phyloP scores from a whole-genome alignment of 257 asterid genomes.

The Ballota nigra region DNA sequence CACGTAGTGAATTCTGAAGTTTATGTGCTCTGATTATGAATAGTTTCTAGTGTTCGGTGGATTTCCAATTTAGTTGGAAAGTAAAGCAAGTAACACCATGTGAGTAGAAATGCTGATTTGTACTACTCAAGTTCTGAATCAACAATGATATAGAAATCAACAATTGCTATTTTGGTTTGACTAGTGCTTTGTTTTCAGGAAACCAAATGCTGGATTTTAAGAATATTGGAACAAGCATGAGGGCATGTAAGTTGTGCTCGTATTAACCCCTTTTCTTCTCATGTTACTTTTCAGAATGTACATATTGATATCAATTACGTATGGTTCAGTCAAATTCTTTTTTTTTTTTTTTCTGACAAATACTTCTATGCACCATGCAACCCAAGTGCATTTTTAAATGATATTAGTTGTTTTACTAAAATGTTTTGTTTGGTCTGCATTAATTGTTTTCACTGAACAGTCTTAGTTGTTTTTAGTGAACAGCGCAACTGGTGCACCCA shows the following conservation, averaged over 20 bases:
- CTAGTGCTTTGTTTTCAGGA: conserved; percentile 14
- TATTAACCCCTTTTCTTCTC: not conserved
- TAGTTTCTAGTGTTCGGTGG: not conserved
- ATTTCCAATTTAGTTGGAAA: not conserved
- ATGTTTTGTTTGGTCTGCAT: no score
- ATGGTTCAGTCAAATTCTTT: not conserved
- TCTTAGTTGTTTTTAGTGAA: no score
- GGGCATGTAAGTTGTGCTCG: conserved; percentile 9
- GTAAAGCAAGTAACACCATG: conserved; percentile 1
- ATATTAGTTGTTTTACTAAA: no score
- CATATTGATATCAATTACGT: not conserved
- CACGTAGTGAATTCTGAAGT: not conserved
- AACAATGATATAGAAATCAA: not conserved
- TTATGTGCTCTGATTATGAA: conserved; percentile 12
- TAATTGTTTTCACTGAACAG: no score
- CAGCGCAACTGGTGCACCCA: no score
- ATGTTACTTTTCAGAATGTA: not conserved
- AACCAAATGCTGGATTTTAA: not conserved
- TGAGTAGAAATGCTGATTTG: not conserved
- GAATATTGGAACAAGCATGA: not conserved
- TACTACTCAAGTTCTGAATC: conserved; percentile 1
- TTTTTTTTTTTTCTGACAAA: not conserved
- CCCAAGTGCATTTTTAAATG: no score
- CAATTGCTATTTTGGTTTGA: conserved; percentile 6
- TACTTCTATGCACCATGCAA: no score